Evolutionary conservation across 768 basidiomycete genomes (phyloP), one percentile per base, ranked within the genome.

Genomic region (Rhizopogon vinicolor): DNA sequence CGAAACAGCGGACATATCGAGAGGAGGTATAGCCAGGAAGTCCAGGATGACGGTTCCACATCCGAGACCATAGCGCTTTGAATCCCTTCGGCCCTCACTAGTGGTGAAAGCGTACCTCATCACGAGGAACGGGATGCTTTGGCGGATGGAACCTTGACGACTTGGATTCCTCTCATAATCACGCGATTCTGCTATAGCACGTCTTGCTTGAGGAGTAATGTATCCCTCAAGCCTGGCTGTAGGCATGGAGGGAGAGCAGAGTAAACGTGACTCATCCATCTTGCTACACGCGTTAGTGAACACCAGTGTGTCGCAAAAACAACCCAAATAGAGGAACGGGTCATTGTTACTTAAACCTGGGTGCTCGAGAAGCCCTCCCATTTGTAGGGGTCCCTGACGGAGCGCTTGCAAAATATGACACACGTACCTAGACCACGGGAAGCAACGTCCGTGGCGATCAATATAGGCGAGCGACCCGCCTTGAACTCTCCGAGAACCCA

Each of bases 401-500:
- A 78, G 80, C 80, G 77, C 81, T 78, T 78, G 75, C 59, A 54
- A 65, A 65, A 71, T 70, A 64, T 78, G 68, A 68, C 59, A 59
- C 58, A 93, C 96, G 79, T 89, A 98, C 97, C 97, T 70, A 99
- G 86, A 83, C 96, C 96, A 85, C 96, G 95, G 70, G 94, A 97
- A 58, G 96, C 97, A 66, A 99, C 96, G 72, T 98, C 97, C 63
- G 97, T 98, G 75, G 97, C 97, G 67, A 98, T 92, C 68, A 99
- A 82, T 72, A 99, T 98, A 3, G 96, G 96, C 33, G 91, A 94
- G 60, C 94, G 89, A 65, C 97, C 94, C 53, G 93, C 89, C 77
- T 98, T 98, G 82, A 99, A 99, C 76, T 99, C 97, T 71, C 87
- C 79, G 41, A 99, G 79, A 49, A 98, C 97, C 97, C 97, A 99